Evolutionary conservation across 768 basidiomycete genomes (phyloP).

Genomic region (Suillus alpinus): DNA sequence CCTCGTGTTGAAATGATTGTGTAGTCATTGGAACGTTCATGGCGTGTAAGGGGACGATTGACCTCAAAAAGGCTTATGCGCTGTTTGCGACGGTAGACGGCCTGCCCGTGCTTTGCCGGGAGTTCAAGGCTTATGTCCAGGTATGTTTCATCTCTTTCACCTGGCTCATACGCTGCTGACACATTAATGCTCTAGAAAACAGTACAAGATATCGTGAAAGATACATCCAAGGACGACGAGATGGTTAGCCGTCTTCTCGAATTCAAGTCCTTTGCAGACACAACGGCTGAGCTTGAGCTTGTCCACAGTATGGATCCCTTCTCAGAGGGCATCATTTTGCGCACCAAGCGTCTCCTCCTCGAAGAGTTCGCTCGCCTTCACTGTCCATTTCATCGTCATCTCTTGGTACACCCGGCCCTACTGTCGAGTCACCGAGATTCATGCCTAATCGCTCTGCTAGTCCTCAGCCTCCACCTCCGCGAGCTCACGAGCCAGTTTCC

Average conservation of each 20-base stretch:
- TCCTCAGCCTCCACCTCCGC: too few relatives aligned
- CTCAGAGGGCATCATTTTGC: too few relatives aligned
- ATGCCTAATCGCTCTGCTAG: too few relatives aligned
- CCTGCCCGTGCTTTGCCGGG: constrained; percentile 49
- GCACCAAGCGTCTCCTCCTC: too few relatives aligned
- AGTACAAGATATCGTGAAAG: constrained; percentile 66
- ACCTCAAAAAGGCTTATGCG: constrained; percentile 52
- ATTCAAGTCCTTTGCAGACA: constrained; percentile 60
- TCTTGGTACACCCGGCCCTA: too few relatives aligned
- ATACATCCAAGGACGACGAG: constrained; percentile 58
- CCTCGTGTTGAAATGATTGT: constrained; percentile 13
- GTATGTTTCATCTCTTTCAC: constrained; percentile 33
- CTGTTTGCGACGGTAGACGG: constrained; percentile 60
- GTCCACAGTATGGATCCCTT: too few relatives aligned
- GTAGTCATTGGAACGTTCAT: constrained; percentile 56
- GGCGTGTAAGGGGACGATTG: constrained; percentile 40
- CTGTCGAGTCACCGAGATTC: too few relatives aligned
- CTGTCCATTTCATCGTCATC: too few relatives aligned
- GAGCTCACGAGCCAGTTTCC: too few relatives aligned
- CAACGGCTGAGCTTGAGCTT: too few relatives aligned
- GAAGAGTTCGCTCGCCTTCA: too few relatives aligned
- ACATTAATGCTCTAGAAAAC: constrained; percentile 36
- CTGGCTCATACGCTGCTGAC: not conserved
- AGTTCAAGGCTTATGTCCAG: constrained; percentile 62
- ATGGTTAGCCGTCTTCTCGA: constrained; percentile 76